Conservation (phyloP, 805 yeast species). For the Pachysolen tannophilus region DNA sequence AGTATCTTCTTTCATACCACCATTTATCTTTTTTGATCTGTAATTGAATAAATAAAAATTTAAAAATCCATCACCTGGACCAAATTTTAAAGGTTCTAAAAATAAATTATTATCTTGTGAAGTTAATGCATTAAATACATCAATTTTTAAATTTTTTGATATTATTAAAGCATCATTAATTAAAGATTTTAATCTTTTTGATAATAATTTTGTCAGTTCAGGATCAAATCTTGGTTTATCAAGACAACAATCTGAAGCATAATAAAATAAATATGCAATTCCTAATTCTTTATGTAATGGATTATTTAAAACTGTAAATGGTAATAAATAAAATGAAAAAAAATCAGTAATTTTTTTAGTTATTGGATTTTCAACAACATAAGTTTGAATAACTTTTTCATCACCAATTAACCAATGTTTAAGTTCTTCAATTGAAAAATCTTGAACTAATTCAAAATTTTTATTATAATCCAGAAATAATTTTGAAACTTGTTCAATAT, state of each 20-base stretch:
- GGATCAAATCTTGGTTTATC: constrained; percentile 27
- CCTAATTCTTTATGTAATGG: constrained; percentile 58
- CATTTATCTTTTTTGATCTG: constrained; percentile 68
- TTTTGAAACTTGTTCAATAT: constrained; percentile 54
- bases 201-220: constrained; percentile 17
- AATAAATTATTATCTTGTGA: constrained; percentile 85
- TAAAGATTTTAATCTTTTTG: constrained; percentile 50
- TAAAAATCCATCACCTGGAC: constrained; percentile 87
- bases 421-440: constrained; percentile 57
- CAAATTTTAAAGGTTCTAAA: constrained; percentile 77
- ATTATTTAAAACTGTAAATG: constrained; percentile 73
- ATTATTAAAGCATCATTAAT: constrained; percentile 70
- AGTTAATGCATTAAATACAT: constrained; percentile 90
- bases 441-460: constrained; percentile 67
- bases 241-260: constrained; percentile 65
- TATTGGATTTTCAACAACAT: constrained; percentile 64
- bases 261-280: constrained; percentile 84
- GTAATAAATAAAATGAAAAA: constrained; percentile 81
- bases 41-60: constrained; percentile 91
- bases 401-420: constrained; percentile 75
- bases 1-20: constrained; percentile 60
- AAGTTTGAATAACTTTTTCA: constrained; percentile 53
- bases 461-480: constrained; percentile 57
- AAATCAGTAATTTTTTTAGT: constrained; percentile 76
- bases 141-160: constrained; percentile 62